These are phyloP conservation scores for Aspergillus oerlinghausenensis DNA, from an alignment of 2,329 filamentous ascomycete species.

Conservation along the genomic window DNA sequence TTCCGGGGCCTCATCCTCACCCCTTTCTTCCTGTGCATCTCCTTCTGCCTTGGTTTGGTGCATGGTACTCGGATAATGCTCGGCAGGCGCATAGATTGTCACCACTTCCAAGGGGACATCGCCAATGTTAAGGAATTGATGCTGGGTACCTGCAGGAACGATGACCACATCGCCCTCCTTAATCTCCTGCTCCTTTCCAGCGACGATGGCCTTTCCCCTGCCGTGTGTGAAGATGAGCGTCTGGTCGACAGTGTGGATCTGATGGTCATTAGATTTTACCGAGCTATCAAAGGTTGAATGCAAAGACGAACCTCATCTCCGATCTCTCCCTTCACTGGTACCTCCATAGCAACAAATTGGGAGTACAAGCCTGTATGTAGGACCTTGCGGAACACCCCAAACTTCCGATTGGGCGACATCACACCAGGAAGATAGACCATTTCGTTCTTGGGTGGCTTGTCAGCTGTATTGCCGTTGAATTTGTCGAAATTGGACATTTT, in stretches of 20 bases:
- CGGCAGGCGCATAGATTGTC: conserved; percentile 60
- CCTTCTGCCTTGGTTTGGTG: conserved; percentile 61
- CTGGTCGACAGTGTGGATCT: conserved; percentile 58
- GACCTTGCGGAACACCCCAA: conserved; percentile 59
- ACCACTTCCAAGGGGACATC: conserved; percentile 57
- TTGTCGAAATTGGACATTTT: not conserved
- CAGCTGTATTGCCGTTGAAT: conserved; percentile 10
- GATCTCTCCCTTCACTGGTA: conserved; percentile 60
- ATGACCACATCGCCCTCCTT: conserved; percentile 56
- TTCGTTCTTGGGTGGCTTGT: conserved; percentile 45
- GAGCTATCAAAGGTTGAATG: no score
- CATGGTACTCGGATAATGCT: conserved; percentile 56
- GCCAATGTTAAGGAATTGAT: conserved; percentile 62
- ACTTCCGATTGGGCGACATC: conserved; percentile 52
- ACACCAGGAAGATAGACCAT: conserved; percentile 60
- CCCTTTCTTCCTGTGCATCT: conserved; percentile 58
- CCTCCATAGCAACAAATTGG: conserved; percentile 61
- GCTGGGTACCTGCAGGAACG: conserved; percentile 61
- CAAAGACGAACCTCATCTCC: conserved; percentile 55
- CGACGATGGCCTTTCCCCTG: conserved; percentile 54
- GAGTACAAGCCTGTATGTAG: conserved; percentile 60
- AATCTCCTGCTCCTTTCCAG: conserved; percentile 54
- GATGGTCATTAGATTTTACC: not conserved
- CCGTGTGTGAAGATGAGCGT: conserved; percentile 62
- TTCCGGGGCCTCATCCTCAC: conserved; percentile 56